Evolutionary conservation across 306 rosid genomes (phyloP).

Genomic region (Trichosanthes cucumerina): DNA sequence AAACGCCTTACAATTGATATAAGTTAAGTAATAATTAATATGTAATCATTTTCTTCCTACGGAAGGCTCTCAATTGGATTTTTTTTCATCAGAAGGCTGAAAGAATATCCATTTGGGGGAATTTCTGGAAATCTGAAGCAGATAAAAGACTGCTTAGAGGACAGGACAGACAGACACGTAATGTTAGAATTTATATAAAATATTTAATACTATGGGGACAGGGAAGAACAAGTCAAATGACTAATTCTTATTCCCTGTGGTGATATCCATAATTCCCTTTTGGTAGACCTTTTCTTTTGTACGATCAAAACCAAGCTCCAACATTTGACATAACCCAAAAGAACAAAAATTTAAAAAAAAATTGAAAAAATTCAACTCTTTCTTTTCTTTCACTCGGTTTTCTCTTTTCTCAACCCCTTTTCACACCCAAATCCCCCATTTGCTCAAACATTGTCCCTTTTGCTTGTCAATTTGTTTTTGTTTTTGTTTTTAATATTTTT

Average conservation of each 20-base stretch:
- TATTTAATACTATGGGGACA: neutral
- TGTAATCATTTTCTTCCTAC: too few relatives aligned
- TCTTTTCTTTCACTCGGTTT: neutral
- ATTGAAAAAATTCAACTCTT: neutral
- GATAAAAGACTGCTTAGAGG: neutral
- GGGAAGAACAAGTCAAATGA: neutral
- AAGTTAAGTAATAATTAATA: too few relatives aligned
- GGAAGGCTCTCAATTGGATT: too few relatives aligned
- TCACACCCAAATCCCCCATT: neutral
- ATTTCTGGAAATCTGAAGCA: neutral
- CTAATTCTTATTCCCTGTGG: neutral
- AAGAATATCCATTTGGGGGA: neutral
- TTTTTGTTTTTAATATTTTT: neutral
- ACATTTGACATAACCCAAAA: neutral
- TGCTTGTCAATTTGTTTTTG: neutral
- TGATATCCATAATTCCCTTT: neutral
- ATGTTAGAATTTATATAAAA: neutral
- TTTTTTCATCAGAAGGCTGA: neutral
- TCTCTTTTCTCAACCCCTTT: constrained; percentile 11
- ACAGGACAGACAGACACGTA: neutral
- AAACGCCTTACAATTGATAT: too few relatives aligned
- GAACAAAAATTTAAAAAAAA: neutral
- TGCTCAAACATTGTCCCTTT: neutral
- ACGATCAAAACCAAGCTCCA: neutral
- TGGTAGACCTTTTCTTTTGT: neutral